Base-by-base conservation (phyloP, 352 stramenopile genomes). In the Globisporangium yorkense region DNA sequence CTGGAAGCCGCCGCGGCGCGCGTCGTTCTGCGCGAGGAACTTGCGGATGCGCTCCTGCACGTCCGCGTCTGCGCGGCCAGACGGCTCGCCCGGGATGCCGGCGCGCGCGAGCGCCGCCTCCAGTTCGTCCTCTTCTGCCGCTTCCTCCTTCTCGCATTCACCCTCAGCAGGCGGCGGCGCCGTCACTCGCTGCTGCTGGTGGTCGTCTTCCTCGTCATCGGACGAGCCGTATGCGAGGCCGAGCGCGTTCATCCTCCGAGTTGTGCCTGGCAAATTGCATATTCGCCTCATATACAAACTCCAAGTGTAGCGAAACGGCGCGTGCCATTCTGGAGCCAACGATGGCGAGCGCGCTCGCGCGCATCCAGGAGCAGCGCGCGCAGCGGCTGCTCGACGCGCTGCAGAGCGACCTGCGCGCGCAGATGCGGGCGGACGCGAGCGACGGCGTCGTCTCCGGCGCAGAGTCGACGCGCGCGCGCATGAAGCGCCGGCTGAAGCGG, bases 31-130 rank as follows among this genome's bases (percentile, higher is more conserved):
- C 29, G 80, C 56, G 6, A 92, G 51, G 47, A 88, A 88, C 43
- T 70, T 66, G 46, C 80, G 72, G 60, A 92, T 88, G 56, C 81
- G 81, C 65, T 80, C 76, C 58, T 90, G 80, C 9, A 70, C 64
- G 20, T 62, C 66, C 6, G 72, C 66, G 41, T 75, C 68, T 2
- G 65, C 66, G 29, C 21, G 39, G 20, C 54, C 43, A 2, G 15
- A 24, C 1, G 67, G 64, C 49, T 80, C 67, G 0, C 70, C 53
- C n/a, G 80, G 75, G 13, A 89, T 75, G 2, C 72, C 75, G 12
- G 64, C 68, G 62, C 51, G 61, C 39, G 67, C 47, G 1, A 82
- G 62, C 57, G 69, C 74, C 21, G 46, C 54, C 47, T 80, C 74
- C 39, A 54, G 62, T 21, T 70, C 61, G 54, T 60, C 50, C 9